Evolutionary conservation across 768 basidiomycete genomes (phyloP).

Genomic region (Mycena amicta): DNA sequence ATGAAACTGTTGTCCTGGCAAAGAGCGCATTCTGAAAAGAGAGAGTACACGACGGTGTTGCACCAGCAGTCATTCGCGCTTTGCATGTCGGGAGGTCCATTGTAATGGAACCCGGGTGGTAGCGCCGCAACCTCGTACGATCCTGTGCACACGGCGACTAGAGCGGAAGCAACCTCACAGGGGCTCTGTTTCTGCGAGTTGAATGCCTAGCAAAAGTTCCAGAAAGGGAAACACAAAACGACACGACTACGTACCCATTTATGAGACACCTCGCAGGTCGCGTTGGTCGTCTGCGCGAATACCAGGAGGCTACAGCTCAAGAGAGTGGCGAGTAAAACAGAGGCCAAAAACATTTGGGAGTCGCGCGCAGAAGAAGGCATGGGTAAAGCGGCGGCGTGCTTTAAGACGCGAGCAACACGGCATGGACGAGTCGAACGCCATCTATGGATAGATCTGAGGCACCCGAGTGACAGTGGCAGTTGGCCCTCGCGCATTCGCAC

Average conservation of each 20-base stretch:
- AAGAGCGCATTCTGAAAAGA: slow-evolving; percentile 45
- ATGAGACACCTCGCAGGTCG: slow-evolving; percentile 44
- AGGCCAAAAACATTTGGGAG: slow-evolving; percentile 27
- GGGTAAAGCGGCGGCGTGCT: slow-evolving; percentile 4
- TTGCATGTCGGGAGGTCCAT: slow-evolving; percentile 28
- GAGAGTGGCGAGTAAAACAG: slow-evolving; percentile 25
- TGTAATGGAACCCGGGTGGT: slow-evolving; percentile 26
- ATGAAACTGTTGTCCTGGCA: slow-evolving; percentile 41
- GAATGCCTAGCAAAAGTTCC: slow-evolving; percentile 31
- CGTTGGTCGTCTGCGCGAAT: slow-evolving; percentile 28
- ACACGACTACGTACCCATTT: slow-evolving; percentile 37
- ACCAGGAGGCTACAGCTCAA: slow-evolving; percentile 20
- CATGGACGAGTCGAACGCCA: not conserved
- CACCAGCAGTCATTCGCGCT: slow-evolving; percentile 40
- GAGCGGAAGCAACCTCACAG: slow-evolving; percentile 34
- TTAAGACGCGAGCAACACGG: slow-evolving; percentile 15
- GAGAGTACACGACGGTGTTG: slow-evolving; percentile 45
- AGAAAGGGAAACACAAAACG: not conserved
- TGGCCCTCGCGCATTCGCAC: slow-evolving; percentile 3
- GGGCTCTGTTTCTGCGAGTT: slow-evolving; percentile 50
- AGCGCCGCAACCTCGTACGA: slow-evolving; percentile 33
- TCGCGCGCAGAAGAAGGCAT: slow-evolving; percentile 1
- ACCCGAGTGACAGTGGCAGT: slow-evolving; percentile 2
- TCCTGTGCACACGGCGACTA: slow-evolving; percentile 35
- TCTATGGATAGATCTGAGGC: not conserved